phyloP scores from a whole-genome alignment of 257 asterid species.

The Solanum piurae region DNA sequence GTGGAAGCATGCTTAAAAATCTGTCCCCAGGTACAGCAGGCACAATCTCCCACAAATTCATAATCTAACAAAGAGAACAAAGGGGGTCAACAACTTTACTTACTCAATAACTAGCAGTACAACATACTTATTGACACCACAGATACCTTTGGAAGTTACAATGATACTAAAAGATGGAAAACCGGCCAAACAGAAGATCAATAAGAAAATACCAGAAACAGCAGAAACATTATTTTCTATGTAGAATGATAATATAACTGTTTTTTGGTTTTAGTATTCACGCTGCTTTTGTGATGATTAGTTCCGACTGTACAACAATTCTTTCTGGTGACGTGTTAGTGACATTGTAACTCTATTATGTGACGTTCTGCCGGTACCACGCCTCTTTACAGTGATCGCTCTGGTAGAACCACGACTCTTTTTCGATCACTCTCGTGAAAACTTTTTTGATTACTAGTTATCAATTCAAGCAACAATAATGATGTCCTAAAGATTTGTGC shows the following conservation, averaged over 20 bases:
- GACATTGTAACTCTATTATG: neutral
- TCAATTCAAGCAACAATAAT: neutral
- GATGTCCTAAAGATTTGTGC: neutral
- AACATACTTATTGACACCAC: neutral
- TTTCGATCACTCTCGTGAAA: neutral
- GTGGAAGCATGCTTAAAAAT: constrained; percentile 91
- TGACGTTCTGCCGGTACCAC: neutral
- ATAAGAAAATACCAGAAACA: neutral
- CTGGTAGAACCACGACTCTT: neutral
- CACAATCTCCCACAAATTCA: constrained; percentile 61
- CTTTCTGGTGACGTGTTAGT: neutral
- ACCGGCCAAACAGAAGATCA: neutral
- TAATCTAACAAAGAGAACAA: constrained; percentile 31
- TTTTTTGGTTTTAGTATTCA: neutral
- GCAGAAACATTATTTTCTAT: neutral
- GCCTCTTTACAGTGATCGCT: neutral
- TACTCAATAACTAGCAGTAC: neutral
- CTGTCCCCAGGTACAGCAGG: constrained; percentile 83
- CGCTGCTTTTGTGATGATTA: neutral
- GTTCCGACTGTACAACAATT: neutral
- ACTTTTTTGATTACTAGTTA: neutral
- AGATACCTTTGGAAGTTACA: neutral
- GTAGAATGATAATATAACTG: neutral
- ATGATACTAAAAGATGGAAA: neutral
- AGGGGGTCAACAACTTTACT: constrained; percentile 4